Evolutionary conservation across 805 yeast genomes (phyloP), one percentile per base, ranked within the genome.

Genomic region (Saturnispora sanitii): DNA sequence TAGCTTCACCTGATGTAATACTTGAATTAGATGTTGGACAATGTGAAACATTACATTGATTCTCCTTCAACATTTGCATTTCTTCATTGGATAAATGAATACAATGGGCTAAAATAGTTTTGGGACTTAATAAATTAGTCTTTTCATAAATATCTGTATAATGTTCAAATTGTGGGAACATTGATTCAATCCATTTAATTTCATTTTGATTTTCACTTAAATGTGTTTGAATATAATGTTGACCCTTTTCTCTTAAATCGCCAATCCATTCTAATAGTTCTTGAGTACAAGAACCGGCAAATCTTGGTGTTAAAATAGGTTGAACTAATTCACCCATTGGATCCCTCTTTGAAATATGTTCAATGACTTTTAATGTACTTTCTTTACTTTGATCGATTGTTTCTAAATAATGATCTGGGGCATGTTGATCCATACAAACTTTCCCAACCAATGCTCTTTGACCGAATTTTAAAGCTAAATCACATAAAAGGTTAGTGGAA

Each of bases 21-120:
- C 92, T 77, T 1, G 94, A 77, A 58, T 90, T 90, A 15, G 95
- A 83, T 9, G 86, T 76, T 2, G 98, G 98, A 62, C 98, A 90
- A 60, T 92, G 97, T 4, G 94, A 72, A 15, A 90, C 75, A 11
- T 96, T 94, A 25, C 85, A 64, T 5, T 73, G 62, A 17, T 72
- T 70, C 15, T 52, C 46, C 46, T 67, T 69, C 34, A 92, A 66
- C 17, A 82, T 45, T 15, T 68, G 60, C 32, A 77, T 66, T 58
- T 90, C 98, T 2, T 67, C 67, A 7, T 73, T 76, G 2, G 74
- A 49, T 40, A 90, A 64, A 54, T 88, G 94, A 29, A 92, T 68
- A 28, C 92, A 94, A 55, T 90, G 98, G 0, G 96, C 98, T 44
- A 90, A 64, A 23, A 86, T 76, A 0, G 97, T 87, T 47, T 72